Evolutionary conservation across 805 yeast genomes (phyloP), one percentile per base, ranked within the genome.

Genomic region (Cyberlindnera subsufficiens): DNA sequence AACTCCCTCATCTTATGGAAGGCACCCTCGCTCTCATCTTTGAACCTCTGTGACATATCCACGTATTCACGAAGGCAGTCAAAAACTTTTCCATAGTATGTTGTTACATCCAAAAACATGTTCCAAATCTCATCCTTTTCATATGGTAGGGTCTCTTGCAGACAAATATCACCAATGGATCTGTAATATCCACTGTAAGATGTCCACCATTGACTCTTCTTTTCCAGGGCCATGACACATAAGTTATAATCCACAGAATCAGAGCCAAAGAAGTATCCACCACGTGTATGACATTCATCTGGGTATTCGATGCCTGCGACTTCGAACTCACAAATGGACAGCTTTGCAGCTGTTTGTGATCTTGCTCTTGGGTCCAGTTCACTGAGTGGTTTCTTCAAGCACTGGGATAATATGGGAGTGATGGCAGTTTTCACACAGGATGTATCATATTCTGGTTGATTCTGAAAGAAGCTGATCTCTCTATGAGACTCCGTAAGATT

Each of bases 141-240:
- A 50, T 56, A 74, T 0, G 81, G 80, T 1, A 73, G 47, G 0
- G 77, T 64, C 37, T 74, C 72, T 43, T 75, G 78, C 46, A 63
- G 60, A 52, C 89, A 83, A 0, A 80, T 63, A 2, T 68, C 66
- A 2, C 75, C 66, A 3, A 82, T 62, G 29, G 74, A 69, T 37
- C 79, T 68, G 56, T 75, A 81, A 52, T 81, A 75, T 0, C 87
- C 87, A 47, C 80, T 80, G 54, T 74, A 82, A 0, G 82, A 78
- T 0, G 89, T 81, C 91, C 91, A 83, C 72, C 82, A 77, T 50
- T 81, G 84, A 0, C 78, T 66, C 3, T 66, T 61, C 18, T 52
- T 52, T 42, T 75, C 75, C 32, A 77, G 47, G 3, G 64, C 59
- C 4, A 49, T 39, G 27, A 77, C 61, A 46, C 83, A 78, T 1